Evolutionary conservation across 1,139 yeast species (phyloP).

Genomic region (Scheffersomyces segobiensis): DNA sequence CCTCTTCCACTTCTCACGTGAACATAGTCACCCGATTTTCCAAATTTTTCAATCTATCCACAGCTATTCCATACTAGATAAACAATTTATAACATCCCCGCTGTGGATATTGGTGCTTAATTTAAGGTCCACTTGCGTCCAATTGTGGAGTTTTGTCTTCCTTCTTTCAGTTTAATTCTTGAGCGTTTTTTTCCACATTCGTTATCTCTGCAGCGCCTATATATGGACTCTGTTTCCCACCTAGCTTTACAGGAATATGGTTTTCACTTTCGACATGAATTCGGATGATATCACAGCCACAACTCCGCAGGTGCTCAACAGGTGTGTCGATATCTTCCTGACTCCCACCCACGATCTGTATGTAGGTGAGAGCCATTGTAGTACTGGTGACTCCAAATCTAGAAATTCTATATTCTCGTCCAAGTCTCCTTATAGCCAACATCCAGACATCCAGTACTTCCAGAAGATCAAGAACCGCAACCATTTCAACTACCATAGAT

Average conservation of each 20-base stretch:
- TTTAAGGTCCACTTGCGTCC: neutral
- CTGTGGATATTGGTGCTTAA: neutral
- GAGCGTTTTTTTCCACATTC: neutral
- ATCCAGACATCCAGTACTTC: slow-evolving; percentile 45
- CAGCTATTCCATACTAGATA: neutral
- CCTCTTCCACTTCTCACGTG: neutral
- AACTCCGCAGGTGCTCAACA: slow-evolving; percentile 32
- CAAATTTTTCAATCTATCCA: neutral
- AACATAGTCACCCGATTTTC: neutral
- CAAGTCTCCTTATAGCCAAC: slow-evolving; percentile 10
- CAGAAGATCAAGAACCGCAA: slow-evolving; percentile 35
- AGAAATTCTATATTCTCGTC: neutral
- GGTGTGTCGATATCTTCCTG: slow-evolving; percentile 27
- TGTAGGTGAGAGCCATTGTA: slow-evolving; percentile 2
- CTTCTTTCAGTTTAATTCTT: neutral
- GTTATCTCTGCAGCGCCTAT: neutral
- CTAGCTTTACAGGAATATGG: slow-evolving; percentile 1
- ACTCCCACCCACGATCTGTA: slow-evolving; percentile 21
- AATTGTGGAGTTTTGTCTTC: neutral
- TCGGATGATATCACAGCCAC: slow-evolving; percentile 16
- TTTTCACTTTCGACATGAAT: slow-evolving; percentile 6
- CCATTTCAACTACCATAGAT: slow-evolving; percentile 39
- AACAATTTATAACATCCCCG: neutral
- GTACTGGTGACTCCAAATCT: neutral
- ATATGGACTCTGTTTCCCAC: neutral